Base-by-base conservation (phyloP, 2,329 filamentous ascomycete species). In the Aschersonia sp. region DNA sequence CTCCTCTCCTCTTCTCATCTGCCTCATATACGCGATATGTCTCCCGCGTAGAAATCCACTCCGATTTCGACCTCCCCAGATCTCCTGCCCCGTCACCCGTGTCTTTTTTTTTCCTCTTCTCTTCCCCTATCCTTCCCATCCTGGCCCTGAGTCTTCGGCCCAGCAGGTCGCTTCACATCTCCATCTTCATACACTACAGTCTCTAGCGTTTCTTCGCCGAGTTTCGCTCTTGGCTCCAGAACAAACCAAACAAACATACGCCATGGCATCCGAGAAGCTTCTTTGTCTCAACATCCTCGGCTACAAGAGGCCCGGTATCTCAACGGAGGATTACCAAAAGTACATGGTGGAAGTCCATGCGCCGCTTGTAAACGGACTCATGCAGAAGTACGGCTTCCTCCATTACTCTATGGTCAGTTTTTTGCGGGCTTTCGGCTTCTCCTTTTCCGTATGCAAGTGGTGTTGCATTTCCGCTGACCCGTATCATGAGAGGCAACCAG, bases 301-400 rank as follows among this genome's bases (percentile, higher is more conserved):
- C 45, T 47, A 38, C 43, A 48, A 32, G 20, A 48, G 42, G 30
- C 35, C 42, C 3, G 31, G 28, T 12, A 44, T 48, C 20, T 40
- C 43, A 9, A 32, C 10, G 4, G 47, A 44, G 3, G 47, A 48
- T 3, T 48, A 48, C 35, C 31, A 41, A 4, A 38, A 45, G 5
- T 48, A 48, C 47, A 48, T 48, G 47, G 42, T 48, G 42, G 45
- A 48, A 38, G 47, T 45, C 5, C 47, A 48, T 32, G 31, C 31
- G 10, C 47, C 43, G 5, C 42, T 48, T 2, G 47, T 48, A 3
- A 31, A 31, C 28, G 42, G 20, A 7, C 32, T 48, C 30, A 40
- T 48, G 42, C n/a, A 32, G 30, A 43, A 47, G 31, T 43, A 47
- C 28, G 45, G 45, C 1, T 43, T 47, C 31, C n/a, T 47, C 5